A percentile compares a stretch with the other conserved stretches of the same genome.
Conservation (phyloP, 768 basidiomycete species). For the Candolleomyces aberdarensis region DNA sequence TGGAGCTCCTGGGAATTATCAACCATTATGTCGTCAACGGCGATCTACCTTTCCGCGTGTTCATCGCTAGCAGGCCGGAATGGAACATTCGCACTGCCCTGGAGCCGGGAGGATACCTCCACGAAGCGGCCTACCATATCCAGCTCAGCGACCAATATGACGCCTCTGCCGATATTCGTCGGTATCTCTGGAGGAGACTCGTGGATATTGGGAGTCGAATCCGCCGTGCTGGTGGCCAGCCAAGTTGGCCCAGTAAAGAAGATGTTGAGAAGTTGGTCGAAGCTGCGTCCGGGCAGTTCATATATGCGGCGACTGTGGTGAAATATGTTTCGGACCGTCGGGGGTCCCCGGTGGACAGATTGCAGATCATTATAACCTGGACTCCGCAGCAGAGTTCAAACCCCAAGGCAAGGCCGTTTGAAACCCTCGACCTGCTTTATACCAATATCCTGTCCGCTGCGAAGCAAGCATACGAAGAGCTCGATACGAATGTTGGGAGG, state of each 20-base stretch:
- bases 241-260: constrained; percentile 11
- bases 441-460: constrained; percentile 1
- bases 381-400: not conserved
- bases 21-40: not conserved
- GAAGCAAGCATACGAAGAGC: not conserved
- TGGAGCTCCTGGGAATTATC: constrained; percentile 7
- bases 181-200: not conserved
- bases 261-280: constrained; percentile 6
- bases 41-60: too few species aligned
- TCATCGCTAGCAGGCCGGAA: too few species aligned
- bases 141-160: too few species aligned
- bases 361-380: not conserved
- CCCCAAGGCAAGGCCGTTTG: not conserved
- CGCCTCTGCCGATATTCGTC: not conserved
- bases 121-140: too few species aligned
- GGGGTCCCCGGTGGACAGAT: not conserved
- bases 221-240: not conserved
- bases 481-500: too few species aligned
- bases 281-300: constrained; percentile 10
- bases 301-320: constrained; percentile 10
- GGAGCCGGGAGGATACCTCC: too few species aligned
- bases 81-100: too few species aligned
- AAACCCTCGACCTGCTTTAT: constrained; percentile 5
- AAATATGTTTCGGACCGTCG: constrained; percentile 13
- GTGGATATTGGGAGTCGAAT: not conserved